Evolutionary conservation across 1,139 yeast genomes (phyloP), one percentile per base, ranked within the genome.

Genomic region (Hansenula sp.): DNA sequence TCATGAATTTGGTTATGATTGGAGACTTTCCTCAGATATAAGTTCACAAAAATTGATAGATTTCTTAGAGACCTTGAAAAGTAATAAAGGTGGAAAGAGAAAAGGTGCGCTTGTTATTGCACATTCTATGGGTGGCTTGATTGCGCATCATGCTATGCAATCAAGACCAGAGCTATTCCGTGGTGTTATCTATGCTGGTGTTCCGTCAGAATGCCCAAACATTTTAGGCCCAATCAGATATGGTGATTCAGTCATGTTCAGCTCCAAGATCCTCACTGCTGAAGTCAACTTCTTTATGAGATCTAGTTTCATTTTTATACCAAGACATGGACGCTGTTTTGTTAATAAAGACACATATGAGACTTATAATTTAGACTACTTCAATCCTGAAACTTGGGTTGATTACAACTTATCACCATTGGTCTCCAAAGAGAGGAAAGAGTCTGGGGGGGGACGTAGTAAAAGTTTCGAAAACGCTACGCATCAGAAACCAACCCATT

Each of bases 121-220:
- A 0, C 97, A 90, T 62, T 88, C 96, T 0, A 89, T 90, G 96
- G 97, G 97, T 41, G 97, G 97, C 0, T 60, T 90, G 19, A 74
- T 90, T 18, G 81, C 96, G 0, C 96, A 88, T 57, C 84, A 84
- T 45, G 86, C 87, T 0, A 68, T 90, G 71, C 86, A 84, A 46
- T 67, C 68, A 39, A 75, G 80, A 45, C 91, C 96, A 0, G 68
- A 74, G 11, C 63, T 88, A 36, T 76, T 90, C 57, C 69, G 93
- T 48, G 91, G 93, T 0, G 57, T 90, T 1, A 62, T 90, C 3
- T 90, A 88, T 57, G 94, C 80, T 2, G 97, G 97, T 1, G 77
- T 81, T 0, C 97, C 97, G 2, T 72, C 82, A 31, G 89, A 87
- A 56, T 89, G 96, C 62, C 79, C 91, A 13, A 89, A 88, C 57